Conservation (phyloP, 163 green algal species). For the Scenedesmus sp. region DNA sequence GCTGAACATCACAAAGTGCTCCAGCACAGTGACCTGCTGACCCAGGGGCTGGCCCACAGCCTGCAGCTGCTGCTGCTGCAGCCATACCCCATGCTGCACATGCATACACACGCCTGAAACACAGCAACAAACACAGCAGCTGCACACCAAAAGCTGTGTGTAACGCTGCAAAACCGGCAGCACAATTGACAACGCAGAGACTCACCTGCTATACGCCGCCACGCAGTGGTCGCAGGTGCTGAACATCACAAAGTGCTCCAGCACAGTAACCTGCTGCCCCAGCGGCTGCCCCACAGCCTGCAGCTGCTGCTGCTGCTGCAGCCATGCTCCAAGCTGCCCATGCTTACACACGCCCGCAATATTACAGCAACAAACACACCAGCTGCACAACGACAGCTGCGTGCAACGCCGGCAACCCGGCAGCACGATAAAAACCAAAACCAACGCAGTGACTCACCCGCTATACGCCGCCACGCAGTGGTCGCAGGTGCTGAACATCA, state of each 20-base stretch:
- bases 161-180: not conserved
- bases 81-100: too few species aligned
- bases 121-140: not conserved
- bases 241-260: slow-evolving; percentile 57
- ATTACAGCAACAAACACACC: not conserved
- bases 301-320: slow-evolving; percentile 2
- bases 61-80: not conserved
- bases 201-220: slow-evolving; percentile 49
- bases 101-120: not conserved
- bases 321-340: not conserved
- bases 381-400: not conserved
- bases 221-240: slow-evolving; percentile 61
- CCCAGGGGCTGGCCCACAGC: slow-evolving; percentile 18
- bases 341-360: not conserved
- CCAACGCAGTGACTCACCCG: not conserved
- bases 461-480: slow-evolving; percentile 60
- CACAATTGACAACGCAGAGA: too few species aligned
- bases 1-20: slow-evolving; percentile 57
- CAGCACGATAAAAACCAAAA: too few species aligned
- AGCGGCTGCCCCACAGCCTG: not conserved
- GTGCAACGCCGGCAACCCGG: not conserved
- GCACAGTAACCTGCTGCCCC: slow-evolving; percentile 31
- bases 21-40: slow-evolving; percentile 41
- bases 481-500: slow-evolving; percentile 60
- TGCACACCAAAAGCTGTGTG: not conserved